Base-by-base conservation (phyloP, 345 rosid genomes). In the Acer saccharum region DNA sequence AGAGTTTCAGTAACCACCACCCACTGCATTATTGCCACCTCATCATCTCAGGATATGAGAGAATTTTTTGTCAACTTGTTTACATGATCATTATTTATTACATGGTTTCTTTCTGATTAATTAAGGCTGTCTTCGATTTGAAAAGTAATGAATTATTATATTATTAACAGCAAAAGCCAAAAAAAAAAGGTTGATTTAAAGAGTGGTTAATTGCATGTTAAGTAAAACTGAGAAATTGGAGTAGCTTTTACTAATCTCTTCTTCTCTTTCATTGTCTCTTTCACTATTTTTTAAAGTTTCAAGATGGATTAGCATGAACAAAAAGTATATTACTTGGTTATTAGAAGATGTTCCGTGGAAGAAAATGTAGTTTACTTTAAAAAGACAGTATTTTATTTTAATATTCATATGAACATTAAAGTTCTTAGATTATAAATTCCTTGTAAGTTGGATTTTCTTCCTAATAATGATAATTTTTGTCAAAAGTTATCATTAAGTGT, bases 21-120 rank as follows among this genome's bases (percentile, higher is more conserved):
- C 87, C 81, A 84, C 80, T 72, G 52, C 79, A 64, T 66, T 32
- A 65, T 72, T 68, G 72, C 82, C 82, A 64, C 55, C 69, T 80
- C 77, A 75, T 14, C 73, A 2, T 50, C 55, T 6, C 41, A 52
- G 21, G 29, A 27, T 50, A 29, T 64, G 32, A 4, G n/a, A 64
- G 35, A 20, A 8, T 2, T 20, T 10, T 44, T 75, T 39, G 77
- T 32, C 76, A 69, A 71, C 73, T 60, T 27, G 21, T 13, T 11
- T 1, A 1, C 32, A 41, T 35, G 0, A 35, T 35, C 6, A 35
- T 35, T 35, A 35, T 35, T 35, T 13, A 35, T 46, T 41, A 8
- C 13, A 25, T 21, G 23, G 48, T 71, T 50, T 60, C 70, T 44
- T 54, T 61, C 39, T 4, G 5, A 35, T 35, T 66, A 2, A 41